Conservation (phyloP, 306 rosid genomes). For the Nissolia schottii region DNA sequence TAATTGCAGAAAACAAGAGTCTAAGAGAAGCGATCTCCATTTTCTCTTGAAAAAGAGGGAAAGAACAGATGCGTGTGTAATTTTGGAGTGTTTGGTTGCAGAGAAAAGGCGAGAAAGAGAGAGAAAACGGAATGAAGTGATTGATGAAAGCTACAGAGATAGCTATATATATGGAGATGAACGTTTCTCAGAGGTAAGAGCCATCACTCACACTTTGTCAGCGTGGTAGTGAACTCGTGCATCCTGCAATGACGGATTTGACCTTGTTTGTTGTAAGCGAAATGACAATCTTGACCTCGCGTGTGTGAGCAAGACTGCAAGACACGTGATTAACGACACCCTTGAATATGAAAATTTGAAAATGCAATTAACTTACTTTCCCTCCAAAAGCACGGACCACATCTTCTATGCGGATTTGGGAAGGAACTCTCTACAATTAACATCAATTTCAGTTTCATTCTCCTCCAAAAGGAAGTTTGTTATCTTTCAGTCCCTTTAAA, state of each 20-base stretch:
- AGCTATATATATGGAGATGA: not conserved
- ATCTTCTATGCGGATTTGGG: not conserved
- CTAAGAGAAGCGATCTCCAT: not conserved
- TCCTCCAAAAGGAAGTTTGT: not conserved
- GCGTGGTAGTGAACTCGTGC: not conserved
- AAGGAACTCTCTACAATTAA: not conserved
- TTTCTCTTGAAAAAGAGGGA: not conserved
- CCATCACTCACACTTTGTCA: not conserved
- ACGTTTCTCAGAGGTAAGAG: too few relatives aligned
- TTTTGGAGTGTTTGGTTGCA: not conserved
- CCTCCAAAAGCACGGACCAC: constrained; percentile 15
- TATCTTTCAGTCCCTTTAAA: not conserved
- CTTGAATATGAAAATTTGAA: not conserved
- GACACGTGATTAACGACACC: not conserved
- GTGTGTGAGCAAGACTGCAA: not conserved
- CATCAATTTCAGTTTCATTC: not conserved
- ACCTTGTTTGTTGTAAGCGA: not conserved
- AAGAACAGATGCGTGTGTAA: not conserved
- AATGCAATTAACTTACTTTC: constrained; percentile 18
- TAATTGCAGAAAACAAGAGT: not conserved
- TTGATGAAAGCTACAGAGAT: not conserved
- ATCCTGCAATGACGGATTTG: not conserved
- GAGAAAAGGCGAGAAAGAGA: not conserved
- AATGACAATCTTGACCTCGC: constrained; percentile 19
- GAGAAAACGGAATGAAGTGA: not conserved